Base-by-base conservation (phyloP, 257 asterid genomes). In the Ocimum tenuiflorum region DNA sequence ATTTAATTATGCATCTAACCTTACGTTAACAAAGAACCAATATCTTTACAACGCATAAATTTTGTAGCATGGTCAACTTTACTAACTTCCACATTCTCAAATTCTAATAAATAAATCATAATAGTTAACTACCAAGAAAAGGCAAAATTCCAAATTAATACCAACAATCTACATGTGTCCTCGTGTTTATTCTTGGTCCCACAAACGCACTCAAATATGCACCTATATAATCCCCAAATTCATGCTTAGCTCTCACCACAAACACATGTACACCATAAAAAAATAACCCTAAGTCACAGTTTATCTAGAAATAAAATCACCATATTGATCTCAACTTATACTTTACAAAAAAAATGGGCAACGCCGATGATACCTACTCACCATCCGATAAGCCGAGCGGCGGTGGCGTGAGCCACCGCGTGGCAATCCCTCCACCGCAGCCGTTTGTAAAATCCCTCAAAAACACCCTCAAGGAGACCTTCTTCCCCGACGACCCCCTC, bases 401-500 rank as follows among this genome's bases (percentile, higher is more conserved):
- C 42, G 14, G 14, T 43, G 19, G 8, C 29, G 27, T 52, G 50
- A 50, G 20, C 74, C 76, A 79, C 65, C 75, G 74, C 0, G 95
- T 81, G 8, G 86, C 75, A 2, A 60, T 81, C 0, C 95, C 96
- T 13, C 86, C 87, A 0, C 81, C 88, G 7, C 88, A 81, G 52
- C 83, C 96, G 33, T 89, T 89, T 60, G 51, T 83, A 10, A 80
- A 66, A 70, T 84, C 95, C 0, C 60, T 89, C 1, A 79, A 64
- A 71, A 84, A 81, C 71, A 76, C 86, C 3, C 41, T 86, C 3
- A 89, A 89, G 78, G 95, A 89, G 50, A 87, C 89, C 7, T 58
- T 89, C 8, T 86, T 86, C 66, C 95, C 96, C 1, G 95, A 89
- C 46, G 96, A 87, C 72, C 96, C 96, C 0, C 79, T 85, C 42